These are phyloP conservation scores for Candida koratica DNA, from an alignment of 805 yeast species.

Conservation along the genomic window DNA sequence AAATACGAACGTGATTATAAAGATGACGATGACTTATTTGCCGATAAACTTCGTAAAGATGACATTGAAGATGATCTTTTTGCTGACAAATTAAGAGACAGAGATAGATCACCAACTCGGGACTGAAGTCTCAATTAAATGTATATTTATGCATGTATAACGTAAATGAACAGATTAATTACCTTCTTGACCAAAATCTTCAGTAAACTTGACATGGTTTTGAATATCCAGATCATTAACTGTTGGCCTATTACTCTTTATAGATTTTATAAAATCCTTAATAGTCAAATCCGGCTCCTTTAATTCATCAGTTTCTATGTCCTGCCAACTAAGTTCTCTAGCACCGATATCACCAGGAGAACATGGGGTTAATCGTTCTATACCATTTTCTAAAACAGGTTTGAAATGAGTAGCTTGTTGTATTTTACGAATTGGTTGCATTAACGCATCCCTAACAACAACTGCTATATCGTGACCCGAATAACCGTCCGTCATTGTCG, in stretches of 20 bases:
- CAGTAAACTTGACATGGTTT: slow-evolving; percentile 83
- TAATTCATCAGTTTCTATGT: slow-evolving; percentile 81
- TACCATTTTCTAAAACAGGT: slow-evolving; percentile 42
- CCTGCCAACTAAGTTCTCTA: slow-evolving; percentile 89
- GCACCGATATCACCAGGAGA: slow-evolving; percentile 95
- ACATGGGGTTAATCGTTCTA: slow-evolving; percentile 73
- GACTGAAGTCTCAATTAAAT: slow-evolving; percentile 8
- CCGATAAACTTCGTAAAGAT: slow-evolving; percentile 20
- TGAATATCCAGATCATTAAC: slow-evolving; percentile 81
- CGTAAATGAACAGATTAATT: slow-evolving; percentile 38
- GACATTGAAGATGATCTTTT: slow-evolving; percentile 33
- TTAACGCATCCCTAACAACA: slow-evolving; percentile 92
- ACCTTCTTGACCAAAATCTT: slow-evolving; percentile 97
- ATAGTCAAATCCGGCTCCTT: slow-evolving; percentile 85
- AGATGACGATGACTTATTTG: slow-evolving; percentile 30
- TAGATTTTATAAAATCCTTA: slow-evolving; percentile 90
- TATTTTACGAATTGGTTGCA: slow-evolving; percentile 96
- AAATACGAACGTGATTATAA: slow-evolving; percentile 13
- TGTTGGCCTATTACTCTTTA: slow-evolving; percentile 89
- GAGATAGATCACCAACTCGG: slow-evolving; percentile 18
- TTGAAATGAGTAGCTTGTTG: slow-evolving; percentile 96
- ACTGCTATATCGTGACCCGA: slow-evolving; percentile 97
- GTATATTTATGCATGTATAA: slow-evolving; percentile 1
- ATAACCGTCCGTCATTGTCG: slow-evolving; percentile 94
- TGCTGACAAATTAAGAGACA: slow-evolving; percentile 28